Evolutionary conservation across 108 stramenopile genomes (phyloP), one percentile per base, ranked within the genome.

Genomic region (Cyclostephanos tholiformis): DNA sequence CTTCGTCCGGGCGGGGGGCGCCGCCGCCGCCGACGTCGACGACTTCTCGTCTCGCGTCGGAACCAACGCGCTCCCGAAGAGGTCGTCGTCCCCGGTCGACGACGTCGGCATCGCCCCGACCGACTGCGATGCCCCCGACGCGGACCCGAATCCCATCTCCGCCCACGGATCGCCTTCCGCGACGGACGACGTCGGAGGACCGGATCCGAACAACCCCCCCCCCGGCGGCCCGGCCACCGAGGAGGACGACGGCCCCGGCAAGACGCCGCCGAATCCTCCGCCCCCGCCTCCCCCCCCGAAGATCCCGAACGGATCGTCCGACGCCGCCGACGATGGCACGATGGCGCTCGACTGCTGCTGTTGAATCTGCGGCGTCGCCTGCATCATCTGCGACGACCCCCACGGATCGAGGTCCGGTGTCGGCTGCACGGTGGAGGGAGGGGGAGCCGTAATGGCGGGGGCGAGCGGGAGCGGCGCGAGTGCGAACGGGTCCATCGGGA

Each of bases 111-210:
- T 35, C 7, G 39, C 51, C 22, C 35, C 66, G n/a, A 64, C 77
- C 5, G 71, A 63, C 2, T 69, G 69, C 19, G 65, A 53, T 17
- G 72, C 36, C 22, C 55, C 71, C 12, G 76, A 26, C 41, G 85
- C 57, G 35, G 82, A 52, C 75, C 85, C 84, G 63, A 86, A 86
- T 43, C 85, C 86, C 73, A 94, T 74, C 46, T 86, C 89, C 35
- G 82, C 83, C 85, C 86, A 94, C 35, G 91, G 81, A 77, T 89
- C 88, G 32, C 82, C 84, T n/a, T n/a, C n/a, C n/a, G n/a, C n/a
- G n/a, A n/a, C n/a, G n/a, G n/a, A n/a, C n/a, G n/a, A n/a, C n/a
- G n/a, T n/a, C n/a, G n/a, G n/a, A n/a, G n/a, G n/a, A n/a, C n/a
- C n/a, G n/a, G n/a, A n/a, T n/a, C n/a, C n/a, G n/a, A n/a, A n/a